A percentile compares a stretch with the other conserved stretches of the same genome.
Conservation (phyloP, 805 yeast species). For the Saccharomycopsis vini region DNA sequence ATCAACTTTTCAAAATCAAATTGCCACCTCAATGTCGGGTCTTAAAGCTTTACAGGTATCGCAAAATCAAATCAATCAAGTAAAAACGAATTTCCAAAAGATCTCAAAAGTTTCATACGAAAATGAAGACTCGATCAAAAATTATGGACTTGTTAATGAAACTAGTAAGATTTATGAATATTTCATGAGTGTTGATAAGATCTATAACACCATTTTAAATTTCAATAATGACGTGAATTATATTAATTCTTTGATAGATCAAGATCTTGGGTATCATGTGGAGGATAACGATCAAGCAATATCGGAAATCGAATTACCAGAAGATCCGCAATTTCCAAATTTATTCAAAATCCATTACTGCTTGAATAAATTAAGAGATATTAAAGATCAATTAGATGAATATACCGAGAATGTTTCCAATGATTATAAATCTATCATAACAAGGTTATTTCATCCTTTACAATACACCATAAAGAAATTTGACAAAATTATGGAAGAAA, state of each 20-base stretch:
- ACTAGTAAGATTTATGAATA: slow-evolving; percentile 64
- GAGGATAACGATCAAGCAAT: slow-evolving; percentile 25
- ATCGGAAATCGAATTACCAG: too few species aligned
- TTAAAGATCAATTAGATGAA: slow-evolving; percentile 62
- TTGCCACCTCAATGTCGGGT: slow-evolving; percentile 43
- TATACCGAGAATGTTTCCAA: slow-evolving; percentile 41
- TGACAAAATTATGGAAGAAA: slow-evolving; percentile 51
- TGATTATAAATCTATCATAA: slow-evolving; percentile 62
- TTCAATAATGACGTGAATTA: slow-evolving; percentile 43
- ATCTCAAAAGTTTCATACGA: slow-evolving; percentile 45
- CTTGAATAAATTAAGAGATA: slow-evolving; percentile 64
- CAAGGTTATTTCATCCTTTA: slow-evolving; percentile 44
- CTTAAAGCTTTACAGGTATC: slow-evolving; percentile 31
- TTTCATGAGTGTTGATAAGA: slow-evolving; percentile 57
- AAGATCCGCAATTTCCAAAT: slow-evolving; percentile 42
- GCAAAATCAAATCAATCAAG: slow-evolving; percentile 38
- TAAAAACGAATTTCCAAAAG: slow-evolving; percentile 37
- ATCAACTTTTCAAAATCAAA: slow-evolving; percentile 57
- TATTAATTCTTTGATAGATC: slow-evolving; percentile 45
- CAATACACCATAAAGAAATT: slow-evolving; percentile 44
- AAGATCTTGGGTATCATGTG: slow-evolving; percentile 23
- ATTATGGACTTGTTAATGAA: slow-evolving; percentile 60
- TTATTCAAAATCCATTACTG: slow-evolving; percentile 61
- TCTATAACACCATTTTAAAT: slow-evolving; percentile 52
- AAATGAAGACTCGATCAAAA: slow-evolving; percentile 48